Evolutionary conservation across 768 basidiomycete genomes (phyloP), one percentile per base, ranked within the genome.

Genomic region (Termitomyces sp.): DNA sequence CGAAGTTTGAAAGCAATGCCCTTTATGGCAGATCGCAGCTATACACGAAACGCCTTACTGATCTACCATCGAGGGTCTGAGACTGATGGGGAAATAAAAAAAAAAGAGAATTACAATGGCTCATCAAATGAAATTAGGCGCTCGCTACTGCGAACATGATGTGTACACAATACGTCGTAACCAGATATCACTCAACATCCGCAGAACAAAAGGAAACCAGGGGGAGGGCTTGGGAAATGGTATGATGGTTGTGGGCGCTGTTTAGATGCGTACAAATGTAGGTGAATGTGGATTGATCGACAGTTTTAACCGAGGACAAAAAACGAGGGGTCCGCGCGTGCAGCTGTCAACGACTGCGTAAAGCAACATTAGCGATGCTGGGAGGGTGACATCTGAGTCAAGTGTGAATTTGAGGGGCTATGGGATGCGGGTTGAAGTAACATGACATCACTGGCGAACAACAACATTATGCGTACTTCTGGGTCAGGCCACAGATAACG

Each of bases 181-280:
- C 37, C 24, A 18, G 27, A 39, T 24, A 41, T 41, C 24, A 42
- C 2, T 13, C 7, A 9, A 12, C 27, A 41, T 12, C 39, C 39
- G 18, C 2, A 27, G 44, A 46, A 44, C 54, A 46, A 55, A 33
- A 36, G 20, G 36, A 34, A 55, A 55, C 44, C 46, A 55, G 9
- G 34, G 33, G 44, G 37, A 7, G 45, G n/a, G n/a, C n/a, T 34
- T 3, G 12, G 12, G 0, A 16, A 11, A 18, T 55, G 55, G 34
- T 24, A 47, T 47, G 55, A 56, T 56, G 24, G 55, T 37, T 54
- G 55, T 47, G 33, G 30, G 55, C 22, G 46, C 45, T 47, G 39
- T 34, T 24, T 27, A 16, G n/a, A 27, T 37, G 36, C 27, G 55
- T 47, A n/a, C 24, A 37, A 27, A 15, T 56, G 24, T 47, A 37